These are phyloP conservation scores for Echites panduratus DNA, from an alignment of 257 asterid genomes.

Conservation along the genomic window DNA sequence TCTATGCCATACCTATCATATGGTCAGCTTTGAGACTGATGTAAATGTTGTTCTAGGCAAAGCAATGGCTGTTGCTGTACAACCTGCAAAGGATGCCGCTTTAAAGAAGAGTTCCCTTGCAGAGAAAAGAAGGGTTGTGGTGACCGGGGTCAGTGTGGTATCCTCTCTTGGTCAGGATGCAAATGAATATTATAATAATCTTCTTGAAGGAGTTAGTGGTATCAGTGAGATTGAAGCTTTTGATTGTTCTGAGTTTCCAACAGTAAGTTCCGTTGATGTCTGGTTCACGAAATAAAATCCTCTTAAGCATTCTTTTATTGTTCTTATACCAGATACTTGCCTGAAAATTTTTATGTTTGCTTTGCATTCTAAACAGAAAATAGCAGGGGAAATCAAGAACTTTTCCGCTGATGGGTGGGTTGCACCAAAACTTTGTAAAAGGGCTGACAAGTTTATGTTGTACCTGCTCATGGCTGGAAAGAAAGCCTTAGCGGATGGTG, in stretches of 20 bases:
- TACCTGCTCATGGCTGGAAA: slow-evolving; percentile 44
- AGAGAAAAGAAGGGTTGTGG: slow-evolving; percentile 36
- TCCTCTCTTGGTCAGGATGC: slow-evolving; percentile 39
- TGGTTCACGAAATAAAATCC: background rate
- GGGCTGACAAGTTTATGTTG: slow-evolving; percentile 41
- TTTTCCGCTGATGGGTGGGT: slow-evolving; percentile 41
- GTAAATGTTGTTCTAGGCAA: slow-evolving; percentile 15
- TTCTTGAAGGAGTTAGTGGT: slow-evolving; percentile 48
- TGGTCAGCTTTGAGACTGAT: background rate
- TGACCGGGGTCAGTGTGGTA: slow-evolving; percentile 39
- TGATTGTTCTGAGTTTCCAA: slow-evolving; percentile 36
- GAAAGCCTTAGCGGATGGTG: slow-evolving; percentile 43
- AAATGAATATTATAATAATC: slow-evolving; percentile 32
- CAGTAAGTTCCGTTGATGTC: slow-evolving; percentile 21
- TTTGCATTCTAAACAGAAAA: slow-evolving; percentile 27
- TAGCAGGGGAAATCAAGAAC: slow-evolving; percentile 45
- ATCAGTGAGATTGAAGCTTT: slow-evolving; percentile 39
- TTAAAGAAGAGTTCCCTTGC: slow-evolving; percentile 15
- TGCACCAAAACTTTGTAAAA: slow-evolving; percentile 36
- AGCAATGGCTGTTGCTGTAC: slow-evolving; percentile 22
- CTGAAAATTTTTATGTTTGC: background rate
- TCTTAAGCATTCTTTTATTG: background rate
- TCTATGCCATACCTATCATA: background rate
- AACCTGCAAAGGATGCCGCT: slow-evolving; percentile 20
- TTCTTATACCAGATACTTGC: background rate